Evolutionary conservation across 768 basidiomycete species (phyloP).

Genomic region (Hericium alpestre): DNA sequence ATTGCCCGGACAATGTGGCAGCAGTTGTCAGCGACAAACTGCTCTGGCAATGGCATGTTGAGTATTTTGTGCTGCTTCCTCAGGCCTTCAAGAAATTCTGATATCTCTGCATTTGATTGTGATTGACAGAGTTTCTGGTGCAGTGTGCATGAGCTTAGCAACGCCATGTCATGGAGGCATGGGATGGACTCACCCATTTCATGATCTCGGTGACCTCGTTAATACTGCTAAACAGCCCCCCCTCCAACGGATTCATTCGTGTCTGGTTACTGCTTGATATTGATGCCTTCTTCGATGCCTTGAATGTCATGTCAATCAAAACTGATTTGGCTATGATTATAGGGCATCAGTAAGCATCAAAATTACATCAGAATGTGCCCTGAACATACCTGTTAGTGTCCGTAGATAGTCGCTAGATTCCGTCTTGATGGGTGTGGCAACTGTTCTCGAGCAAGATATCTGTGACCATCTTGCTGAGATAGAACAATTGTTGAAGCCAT

Average conservation of each 20-base stretch:
- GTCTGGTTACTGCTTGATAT: neutral
- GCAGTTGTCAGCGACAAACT: conserved; percentile 15
- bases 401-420: neutral
- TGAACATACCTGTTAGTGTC: conserved; percentile 5
- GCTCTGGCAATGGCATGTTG: conserved; percentile 3
- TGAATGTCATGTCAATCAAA: neutral
- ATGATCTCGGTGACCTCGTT: conserved; percentile 12
- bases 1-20: conserved; percentile 11
- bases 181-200: conserved; percentile 7
- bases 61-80: neutral
- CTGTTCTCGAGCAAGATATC: neutral
- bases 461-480: neutral
- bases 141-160: neutral
- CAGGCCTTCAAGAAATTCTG: neutral
- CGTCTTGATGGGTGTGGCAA: neutral
- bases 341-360: neutral
- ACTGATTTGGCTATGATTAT: neutral
- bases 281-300: neutral
- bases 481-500: neutral
- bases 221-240: conserved; percentile 9
- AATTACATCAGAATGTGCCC: neutral
- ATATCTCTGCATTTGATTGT: neutral
- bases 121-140: neutral
- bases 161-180: neutral
- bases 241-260: neutral